Percentiles rank a stretch among this genome's conserved stretches.
These are phyloP conservation scores for Rhazya stricta DNA, from an alignment of 257 asterid species.

Conservation along the genomic window DNA sequence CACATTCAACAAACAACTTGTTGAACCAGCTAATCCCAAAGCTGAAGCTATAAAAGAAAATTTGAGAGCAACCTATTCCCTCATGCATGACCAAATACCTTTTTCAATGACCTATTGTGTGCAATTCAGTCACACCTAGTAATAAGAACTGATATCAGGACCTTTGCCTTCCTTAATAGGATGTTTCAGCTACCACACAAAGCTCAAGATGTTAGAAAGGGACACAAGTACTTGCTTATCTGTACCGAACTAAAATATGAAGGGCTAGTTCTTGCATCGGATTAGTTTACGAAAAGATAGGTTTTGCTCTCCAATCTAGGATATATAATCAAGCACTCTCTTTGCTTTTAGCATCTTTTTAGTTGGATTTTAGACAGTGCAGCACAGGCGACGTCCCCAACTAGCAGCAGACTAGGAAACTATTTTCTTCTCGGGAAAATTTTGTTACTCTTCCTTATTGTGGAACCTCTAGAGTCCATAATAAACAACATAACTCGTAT, in stretches of 20 bases:
- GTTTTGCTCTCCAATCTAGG: not conserved
- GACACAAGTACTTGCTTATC: not conserved
- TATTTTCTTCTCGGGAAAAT: not conserved
- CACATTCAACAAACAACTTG: not conserved
- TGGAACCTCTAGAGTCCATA: not conserved
- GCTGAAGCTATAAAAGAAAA: not conserved
- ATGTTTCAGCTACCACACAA: not conserved
- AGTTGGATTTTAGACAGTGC: not conserved
- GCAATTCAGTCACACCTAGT: not conserved
- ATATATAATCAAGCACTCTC: not conserved
- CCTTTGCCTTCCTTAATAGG: not conserved
- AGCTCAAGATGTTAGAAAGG: not conserved
- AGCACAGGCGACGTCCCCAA: not conserved
- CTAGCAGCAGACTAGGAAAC: not conserved
- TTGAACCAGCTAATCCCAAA: slow-evolving; percentile 4
- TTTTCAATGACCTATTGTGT: not conserved
- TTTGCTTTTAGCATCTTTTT: not conserved
- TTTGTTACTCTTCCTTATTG: not conserved
- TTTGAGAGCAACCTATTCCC: not conserved
- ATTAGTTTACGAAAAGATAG: not conserved
- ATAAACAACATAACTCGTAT: not conserved
- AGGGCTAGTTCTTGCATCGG: not conserved
- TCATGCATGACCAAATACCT: not conserved
- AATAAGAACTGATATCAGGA: not conserved
- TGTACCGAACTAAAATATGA: not conserved